A percentile compares a stretch with the other conserved stretches of the same genome.
phyloP scores from a whole-genome alignment of 768 basidiomycete genomes.

The Termitomyces sp. region DNA sequence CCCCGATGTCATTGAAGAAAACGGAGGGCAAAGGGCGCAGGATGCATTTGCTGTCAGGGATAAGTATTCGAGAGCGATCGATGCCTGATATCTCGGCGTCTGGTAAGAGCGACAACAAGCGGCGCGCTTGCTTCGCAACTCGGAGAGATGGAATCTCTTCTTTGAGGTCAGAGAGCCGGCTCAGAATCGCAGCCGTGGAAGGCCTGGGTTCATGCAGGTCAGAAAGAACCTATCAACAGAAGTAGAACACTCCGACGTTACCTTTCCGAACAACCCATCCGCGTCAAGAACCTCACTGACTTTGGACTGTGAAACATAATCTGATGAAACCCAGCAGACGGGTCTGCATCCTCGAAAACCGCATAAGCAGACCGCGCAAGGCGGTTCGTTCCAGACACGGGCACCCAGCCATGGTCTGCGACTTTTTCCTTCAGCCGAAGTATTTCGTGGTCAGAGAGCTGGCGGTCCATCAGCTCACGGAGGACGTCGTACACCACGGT shows the following conservation, averaged over 20 bases:
- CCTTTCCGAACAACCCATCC: conserved; percentile 35
- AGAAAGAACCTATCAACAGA: background rate
- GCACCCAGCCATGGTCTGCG: conserved; percentile 26
- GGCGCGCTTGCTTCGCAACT: conserved; percentile 19
- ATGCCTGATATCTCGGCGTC: conserved; percentile 11
- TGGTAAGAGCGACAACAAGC: conserved; percentile 22
- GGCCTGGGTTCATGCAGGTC: conserved; percentile 20
- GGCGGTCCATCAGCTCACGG: conserved; percentile 23
- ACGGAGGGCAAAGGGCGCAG: conserved; percentile 24
- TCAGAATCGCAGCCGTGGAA: conserved; percentile 19
- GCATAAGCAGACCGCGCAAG: conserved; percentile 16
- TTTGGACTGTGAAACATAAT: conserved; percentile 15
- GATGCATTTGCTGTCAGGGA: conserved; percentile 24
- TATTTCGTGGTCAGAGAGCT: conserved; percentile 14
- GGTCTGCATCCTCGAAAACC: conserved; percentile 14
- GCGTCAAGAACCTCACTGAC: conserved; percentile 18
- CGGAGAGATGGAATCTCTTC: background rate
- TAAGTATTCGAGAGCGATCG: conserved; percentile 17
- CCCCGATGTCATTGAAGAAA: conserved; percentile 38
- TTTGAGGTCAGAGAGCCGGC: background rate
- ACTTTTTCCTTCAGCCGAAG: conserved; percentile 13
- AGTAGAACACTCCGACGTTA: conserved; percentile 7
- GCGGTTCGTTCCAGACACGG: conserved; percentile 17
- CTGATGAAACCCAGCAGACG: conserved; percentile 18
- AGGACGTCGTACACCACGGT: conserved; percentile 18